Conservation (phyloP, 495 filamentous ascomycete genomes). For the Neurospora africana region DNA sequence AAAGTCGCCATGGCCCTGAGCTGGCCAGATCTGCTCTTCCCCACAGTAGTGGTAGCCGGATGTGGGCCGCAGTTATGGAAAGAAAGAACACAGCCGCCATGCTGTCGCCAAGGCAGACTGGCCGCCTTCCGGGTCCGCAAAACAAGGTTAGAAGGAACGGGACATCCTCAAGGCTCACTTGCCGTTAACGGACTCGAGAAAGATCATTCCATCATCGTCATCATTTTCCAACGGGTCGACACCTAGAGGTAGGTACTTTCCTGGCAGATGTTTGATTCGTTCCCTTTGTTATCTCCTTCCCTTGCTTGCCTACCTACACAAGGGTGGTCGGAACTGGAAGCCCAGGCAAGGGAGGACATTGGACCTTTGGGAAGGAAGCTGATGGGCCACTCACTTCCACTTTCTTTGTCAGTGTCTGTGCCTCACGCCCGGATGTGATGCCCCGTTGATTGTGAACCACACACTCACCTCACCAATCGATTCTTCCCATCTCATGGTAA, state of each 20-base stretch:
- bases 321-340: neutral
- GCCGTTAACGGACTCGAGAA: neutral
- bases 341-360: neutral
- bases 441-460: neutral
- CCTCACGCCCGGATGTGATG: neutral
- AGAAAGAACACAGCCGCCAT: neutral
- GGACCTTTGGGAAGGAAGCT: neutral
- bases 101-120: neutral
- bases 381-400: neutral
- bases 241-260: no score
- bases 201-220: neutral
- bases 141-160: neutral
- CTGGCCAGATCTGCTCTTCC: neutral
- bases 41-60: neutral
- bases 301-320: neutral
- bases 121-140: neutral
- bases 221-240: neutral
- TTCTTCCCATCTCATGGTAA: no score
- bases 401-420: neutral
- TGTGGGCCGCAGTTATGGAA: neutral
- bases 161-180: neutral
- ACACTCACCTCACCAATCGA: no score
- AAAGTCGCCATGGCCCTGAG: neutral
- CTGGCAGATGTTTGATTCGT: neutral
- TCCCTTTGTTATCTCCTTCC: neutral